Base-by-base conservation (phyloP, 2,329 filamentous ascomycete species). In the Geosmithia putterillii region DNA sequence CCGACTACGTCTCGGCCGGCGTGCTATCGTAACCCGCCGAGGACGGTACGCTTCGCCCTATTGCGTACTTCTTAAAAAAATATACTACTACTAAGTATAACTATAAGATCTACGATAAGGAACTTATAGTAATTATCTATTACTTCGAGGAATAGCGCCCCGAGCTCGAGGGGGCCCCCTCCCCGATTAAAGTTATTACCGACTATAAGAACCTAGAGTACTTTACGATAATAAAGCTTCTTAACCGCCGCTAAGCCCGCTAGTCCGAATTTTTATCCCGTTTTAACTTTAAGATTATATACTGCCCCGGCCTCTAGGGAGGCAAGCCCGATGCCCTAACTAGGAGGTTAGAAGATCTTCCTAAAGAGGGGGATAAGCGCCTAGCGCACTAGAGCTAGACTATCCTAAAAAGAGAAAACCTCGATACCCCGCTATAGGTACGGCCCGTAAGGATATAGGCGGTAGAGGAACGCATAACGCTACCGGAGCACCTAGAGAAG, bases 251-350 rank as follows among this genome's bases (percentile, higher is more conserved):
- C 10, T 41, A 41, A 41, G 23, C 32, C 9, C 17, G 19, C 6
- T 15, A 5, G 10, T 5, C 32, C 10, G 10, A 28, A 40, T 28
- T 34, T 15, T 20, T 46, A 46, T 17, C 19, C 36, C 40, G 22
- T 9, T 40, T 43, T 44, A 46, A 41, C 21, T 40, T 54, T 2
- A 41, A 47, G 34, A 51, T 44, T 20, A 46, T 54, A 44, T 44
- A 59, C 40, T 39, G 45, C 51, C 55, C 41, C 58, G 58, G 22
- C 32, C 21, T 40, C 40, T 40, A 17, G 41, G 36, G 19, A 46
- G 21, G 38, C 14, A 14, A 19, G 40, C 22, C n/a, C n/a, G n/a
- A n/a, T n/a, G n/a, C n/a, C n/a, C n/a, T n/a, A n/a, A n/a, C n/a
- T n/a, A n/a, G n/a, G n/a, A n/a, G n/a, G n/a, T n/a, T n/a, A n/a